Evolutionary conservation across 768 basidiomycete species (phyloP).

Genomic region (Cystofilobasidium capitatum): DNA sequence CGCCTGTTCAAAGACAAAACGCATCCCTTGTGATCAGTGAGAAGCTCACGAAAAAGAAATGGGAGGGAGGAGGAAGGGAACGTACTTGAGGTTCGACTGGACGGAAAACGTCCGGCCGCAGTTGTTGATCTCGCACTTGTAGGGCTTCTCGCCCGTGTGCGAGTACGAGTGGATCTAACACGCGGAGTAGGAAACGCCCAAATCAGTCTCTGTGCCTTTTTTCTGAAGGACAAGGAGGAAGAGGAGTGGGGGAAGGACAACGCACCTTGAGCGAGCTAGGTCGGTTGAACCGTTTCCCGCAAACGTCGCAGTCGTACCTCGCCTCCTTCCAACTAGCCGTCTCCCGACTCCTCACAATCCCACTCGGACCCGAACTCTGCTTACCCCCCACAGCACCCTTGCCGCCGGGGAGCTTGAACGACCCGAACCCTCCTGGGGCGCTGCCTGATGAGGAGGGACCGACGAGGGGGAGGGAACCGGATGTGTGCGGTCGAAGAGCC

Average conservation of each 20-base stretch:
- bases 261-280: slow-evolving; percentile 19
- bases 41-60: too few relatives aligned
- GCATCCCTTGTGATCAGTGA: too few relatives aligned
- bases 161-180: slow-evolving; percentile 26
- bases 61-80: not conserved
- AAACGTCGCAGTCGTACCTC: slow-evolving; percentile 17
- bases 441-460: too few relatives aligned
- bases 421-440: too few relatives aligned
- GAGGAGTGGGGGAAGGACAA: not conserved
- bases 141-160: slow-evolving; percentile 26
- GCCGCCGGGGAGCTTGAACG: too few relatives aligned
- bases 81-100: slow-evolving; percentile 27
- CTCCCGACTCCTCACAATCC: not conserved
- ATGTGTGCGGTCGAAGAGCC: too few relatives aligned
- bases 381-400: too few relatives aligned
- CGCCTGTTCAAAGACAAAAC: too few relatives aligned
- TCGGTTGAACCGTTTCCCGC: slow-evolving; percentile 24
- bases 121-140: not conserved
- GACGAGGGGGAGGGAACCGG: too few relatives aligned
- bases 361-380: not conserved
- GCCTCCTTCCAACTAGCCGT: slow-evolving; percentile 14
- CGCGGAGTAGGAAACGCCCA: not conserved
- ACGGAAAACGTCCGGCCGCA: slow-evolving; percentile 23
- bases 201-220: not conserved
- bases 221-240: not conserved